phyloP scores from a whole-genome alignment of 2,329 filamentous ascomycete genomes.

The Aureobasidium melanogenum region DNA sequence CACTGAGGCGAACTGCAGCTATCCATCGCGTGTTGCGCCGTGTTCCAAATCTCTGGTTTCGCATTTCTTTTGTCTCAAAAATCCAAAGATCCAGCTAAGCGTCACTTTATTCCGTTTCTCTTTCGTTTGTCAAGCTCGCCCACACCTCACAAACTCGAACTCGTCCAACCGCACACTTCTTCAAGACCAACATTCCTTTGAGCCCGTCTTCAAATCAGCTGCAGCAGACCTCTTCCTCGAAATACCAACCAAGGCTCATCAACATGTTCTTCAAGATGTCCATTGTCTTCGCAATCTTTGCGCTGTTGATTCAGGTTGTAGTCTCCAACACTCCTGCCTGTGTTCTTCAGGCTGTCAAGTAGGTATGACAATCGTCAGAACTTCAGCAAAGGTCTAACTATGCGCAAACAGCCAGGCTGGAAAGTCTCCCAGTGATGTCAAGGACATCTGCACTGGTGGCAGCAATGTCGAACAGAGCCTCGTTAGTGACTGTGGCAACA shows the following conservation, averaged over 20 bases:
- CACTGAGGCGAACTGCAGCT: not conserved
- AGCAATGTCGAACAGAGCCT: conserved; percentile 21
- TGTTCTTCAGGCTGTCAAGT: conserved; percentile 44
- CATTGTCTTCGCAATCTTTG: conserved; percentile 36
- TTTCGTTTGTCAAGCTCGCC: not conserved
- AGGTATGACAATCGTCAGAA: conserved; percentile 17
- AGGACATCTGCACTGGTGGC: conserved; percentile 24
- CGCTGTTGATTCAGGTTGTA: conserved; percentile 34
- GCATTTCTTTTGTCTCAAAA: not conserved
- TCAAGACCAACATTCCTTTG: not conserved
- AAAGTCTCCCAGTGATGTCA: conserved; percentile 24
- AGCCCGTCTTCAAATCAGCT: not conserved
- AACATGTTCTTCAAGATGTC: conserved; percentile 39
- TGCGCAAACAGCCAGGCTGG: conserved; percentile 20
- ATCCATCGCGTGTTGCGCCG: not conserved
- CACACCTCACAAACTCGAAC: not conserved
- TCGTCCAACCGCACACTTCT: not conserved
- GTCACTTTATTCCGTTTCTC: not conserved
- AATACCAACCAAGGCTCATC: conserved; percentile 9
- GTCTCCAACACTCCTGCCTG: conserved; percentile 40
- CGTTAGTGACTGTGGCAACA: conserved; percentile 23
- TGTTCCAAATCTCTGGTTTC: not conserved
- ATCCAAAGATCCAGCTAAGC: not conserved
- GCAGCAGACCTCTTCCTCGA: not conserved
- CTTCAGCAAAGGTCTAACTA: not conserved